These are phyloP conservation scores for Cryptococcus sp. DNA, from an alignment of 1,284 basidiomycete species.

Conservation along the genomic window DNA sequence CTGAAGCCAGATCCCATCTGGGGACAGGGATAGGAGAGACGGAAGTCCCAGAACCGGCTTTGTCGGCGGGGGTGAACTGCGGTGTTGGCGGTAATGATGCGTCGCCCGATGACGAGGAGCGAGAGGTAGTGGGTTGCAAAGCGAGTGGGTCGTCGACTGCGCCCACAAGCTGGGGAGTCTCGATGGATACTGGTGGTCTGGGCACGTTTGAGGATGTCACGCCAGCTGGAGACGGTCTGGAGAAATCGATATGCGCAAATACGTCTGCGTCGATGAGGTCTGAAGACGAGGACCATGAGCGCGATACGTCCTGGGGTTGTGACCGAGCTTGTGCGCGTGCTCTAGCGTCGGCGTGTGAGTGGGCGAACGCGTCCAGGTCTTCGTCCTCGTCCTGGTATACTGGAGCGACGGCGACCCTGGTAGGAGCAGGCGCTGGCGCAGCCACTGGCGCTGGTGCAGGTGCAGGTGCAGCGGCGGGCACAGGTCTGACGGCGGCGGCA, in stretches of 20 bases:
- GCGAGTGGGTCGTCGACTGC: conserved; percentile 13
- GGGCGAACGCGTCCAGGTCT: conserved; percentile 9
- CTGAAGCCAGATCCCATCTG: conserved; percentile 5
- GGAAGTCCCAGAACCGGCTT: background rate
- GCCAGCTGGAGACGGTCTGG: background rate
- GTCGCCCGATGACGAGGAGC: conserved; percentile 36
- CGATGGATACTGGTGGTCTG: conserved; percentile 4
- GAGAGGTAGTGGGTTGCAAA: conserved; percentile 19
- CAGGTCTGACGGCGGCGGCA: conserved; percentile 31
- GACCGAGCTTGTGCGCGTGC: conserved; percentile 3
- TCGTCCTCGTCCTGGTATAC: conserved; percentile 8
- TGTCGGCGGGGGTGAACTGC: conserved; percentile 33
- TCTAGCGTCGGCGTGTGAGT: conserved; percentile 4
- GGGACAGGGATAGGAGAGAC: conserved; percentile 4
- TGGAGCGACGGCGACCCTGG: background rate
- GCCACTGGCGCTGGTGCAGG: conserved; percentile 37
- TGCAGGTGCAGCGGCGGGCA: conserved; percentile 42
- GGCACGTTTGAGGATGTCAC: background rate
- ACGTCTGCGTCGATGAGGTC: conserved; percentile 22
- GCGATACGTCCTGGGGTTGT: conserved; percentile 11
- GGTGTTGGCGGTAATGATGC: conserved; percentile 36
- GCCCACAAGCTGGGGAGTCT: conserved; percentile 18
- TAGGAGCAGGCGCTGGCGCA: conserved; percentile 8
- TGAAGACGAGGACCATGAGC: conserved; percentile 12
- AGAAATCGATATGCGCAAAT: conserved; percentile 30